These are phyloP conservation scores for Marchantia polymorpha DNA, from an alignment of 225 moss, liverwort and hornwort genomes.

Conservation along the genomic window DNA sequence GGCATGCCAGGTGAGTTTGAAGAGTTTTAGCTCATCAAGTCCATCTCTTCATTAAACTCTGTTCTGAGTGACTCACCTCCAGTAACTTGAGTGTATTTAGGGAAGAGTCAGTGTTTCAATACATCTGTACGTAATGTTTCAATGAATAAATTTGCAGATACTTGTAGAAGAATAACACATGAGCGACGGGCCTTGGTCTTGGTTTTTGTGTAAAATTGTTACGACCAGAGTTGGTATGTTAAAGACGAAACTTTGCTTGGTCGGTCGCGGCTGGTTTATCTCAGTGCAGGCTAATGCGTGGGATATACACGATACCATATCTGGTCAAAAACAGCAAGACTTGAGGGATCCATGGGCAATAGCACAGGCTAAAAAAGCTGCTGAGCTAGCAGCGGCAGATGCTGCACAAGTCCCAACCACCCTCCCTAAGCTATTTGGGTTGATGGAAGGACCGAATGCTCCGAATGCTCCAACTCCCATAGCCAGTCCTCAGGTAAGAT, in stretches of 20 bases:
- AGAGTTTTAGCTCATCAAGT: no score
- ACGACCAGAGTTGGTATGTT: neutral
- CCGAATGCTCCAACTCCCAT: slow-evolving; percentile 34
- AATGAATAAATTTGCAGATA: no score
- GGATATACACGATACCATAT: slow-evolving; percentile 81
- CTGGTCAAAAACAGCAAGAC: slow-evolving; percentile 66
- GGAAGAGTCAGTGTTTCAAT: neutral
- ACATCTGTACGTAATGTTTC: no score
- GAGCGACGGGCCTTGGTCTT: neutral
- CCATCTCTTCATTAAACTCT: no score
- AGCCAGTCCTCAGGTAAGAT: slow-evolving; percentile 57
- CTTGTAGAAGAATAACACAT: neutral
- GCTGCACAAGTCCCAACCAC: slow-evolving; percentile 42
- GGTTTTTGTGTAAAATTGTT: neutral
- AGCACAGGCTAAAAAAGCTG: slow-evolving; percentile 56
- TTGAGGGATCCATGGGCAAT: slow-evolving; percentile 80
- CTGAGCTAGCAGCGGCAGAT: slow-evolving; percentile 60
- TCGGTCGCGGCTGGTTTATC: slow-evolving; percentile 15
- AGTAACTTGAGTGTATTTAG: neutral
- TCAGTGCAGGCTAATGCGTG: slow-evolving; percentile 72
- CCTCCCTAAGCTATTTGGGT: slow-evolving; percentile 61
- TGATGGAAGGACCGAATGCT: slow-evolving; percentile 52
- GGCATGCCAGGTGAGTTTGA: slow-evolving; percentile 59
- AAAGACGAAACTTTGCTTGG: neutral
- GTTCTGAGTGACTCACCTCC: neutral